These are phyloP conservation scores for Colletotrichum tanaceti DNA, from an alignment of 2,329 filamentous ascomycete species.

Conservation along the genomic window DNA sequence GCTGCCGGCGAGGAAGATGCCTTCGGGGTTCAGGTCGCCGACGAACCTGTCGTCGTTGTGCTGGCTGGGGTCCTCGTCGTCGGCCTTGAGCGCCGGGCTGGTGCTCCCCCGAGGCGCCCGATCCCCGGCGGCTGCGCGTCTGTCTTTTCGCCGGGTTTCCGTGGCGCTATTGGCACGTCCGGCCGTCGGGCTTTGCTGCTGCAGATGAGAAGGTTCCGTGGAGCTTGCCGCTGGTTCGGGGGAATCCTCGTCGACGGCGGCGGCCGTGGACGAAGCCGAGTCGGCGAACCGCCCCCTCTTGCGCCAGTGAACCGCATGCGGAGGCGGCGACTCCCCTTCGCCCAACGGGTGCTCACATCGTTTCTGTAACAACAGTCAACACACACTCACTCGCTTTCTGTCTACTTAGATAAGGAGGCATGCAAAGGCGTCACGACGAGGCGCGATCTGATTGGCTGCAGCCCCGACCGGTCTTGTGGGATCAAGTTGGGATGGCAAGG, in stretches of 20 bases:
- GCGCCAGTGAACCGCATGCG: conserved; percentile 19
- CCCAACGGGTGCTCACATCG: conserved; percentile 36
- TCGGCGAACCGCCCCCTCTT: neutral
- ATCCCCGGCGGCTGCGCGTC: neutral
- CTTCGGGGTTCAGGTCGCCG: conserved; percentile 44
- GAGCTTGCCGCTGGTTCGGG: conserved; percentile 1
- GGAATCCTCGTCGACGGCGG: neutral
- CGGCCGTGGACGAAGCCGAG: neutral
- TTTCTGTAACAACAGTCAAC: conserved; percentile 34
- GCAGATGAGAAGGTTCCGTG: neutral
- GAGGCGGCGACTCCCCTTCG: conserved; percentile 21
- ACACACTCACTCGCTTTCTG: neutral
- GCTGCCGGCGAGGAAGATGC: conserved; percentile 43
- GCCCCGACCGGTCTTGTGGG: neutral
- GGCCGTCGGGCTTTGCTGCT: neutral
- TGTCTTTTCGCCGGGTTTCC: neutral
- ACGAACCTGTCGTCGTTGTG: conserved; percentile 41
- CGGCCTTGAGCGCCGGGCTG: neutral
- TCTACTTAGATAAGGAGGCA: neutral
- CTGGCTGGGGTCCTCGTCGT: conserved; percentile 38
- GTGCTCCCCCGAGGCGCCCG: neutral
- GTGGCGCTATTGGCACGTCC: neutral
- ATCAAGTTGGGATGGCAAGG: neutral
- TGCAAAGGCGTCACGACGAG: neutral
- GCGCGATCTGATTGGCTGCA: conserved; percentile 18